Conservation (phyloP, 352 stramenopile genomes). For the Elongisporangium anandrum region DNA sequence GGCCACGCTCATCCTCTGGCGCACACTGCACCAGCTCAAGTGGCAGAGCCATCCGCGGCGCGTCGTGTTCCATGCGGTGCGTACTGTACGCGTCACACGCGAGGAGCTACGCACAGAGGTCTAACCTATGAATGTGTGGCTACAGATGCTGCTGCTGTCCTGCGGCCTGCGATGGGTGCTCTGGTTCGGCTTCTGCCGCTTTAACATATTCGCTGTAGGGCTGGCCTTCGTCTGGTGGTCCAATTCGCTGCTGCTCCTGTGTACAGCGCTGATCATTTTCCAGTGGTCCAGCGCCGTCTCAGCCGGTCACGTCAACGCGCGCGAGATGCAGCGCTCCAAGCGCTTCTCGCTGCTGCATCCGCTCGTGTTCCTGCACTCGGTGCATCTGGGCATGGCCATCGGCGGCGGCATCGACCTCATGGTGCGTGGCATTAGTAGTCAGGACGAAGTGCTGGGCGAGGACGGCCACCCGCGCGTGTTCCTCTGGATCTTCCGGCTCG, state of each 20-base stretch:
- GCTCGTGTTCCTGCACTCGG: slow-evolving; percentile 52
- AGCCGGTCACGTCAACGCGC: slow-evolving; percentile 38
- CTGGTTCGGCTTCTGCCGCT: slow-evolving; percentile 34
- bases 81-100: slow-evolving; percentile 2
- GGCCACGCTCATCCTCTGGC: slow-evolving; percentile 40
- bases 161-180: slow-evolving; percentile 37
- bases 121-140: background rate
- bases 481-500: slow-evolving; percentile 25
- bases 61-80: slow-evolving; percentile 54
- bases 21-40: slow-evolving; percentile 51
- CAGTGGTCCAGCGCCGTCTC: slow-evolving; percentile 61
- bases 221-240: slow-evolving; percentile 46
- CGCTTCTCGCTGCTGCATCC: slow-evolving; percentile 43
- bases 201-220: slow-evolving; percentile 20
- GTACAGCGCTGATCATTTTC: slow-evolving; percentile 61
- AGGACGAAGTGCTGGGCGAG: slow-evolving; percentile 11
- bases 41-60: slow-evolving; percentile 55
- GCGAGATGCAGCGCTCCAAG: slow-evolving; percentile 44
- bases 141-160: slow-evolving; percentile 37
- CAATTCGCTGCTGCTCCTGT: slow-evolving; percentile 66
- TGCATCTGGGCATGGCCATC: slow-evolving; percentile 37
- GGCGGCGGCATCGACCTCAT: slow-evolving; percentile 32
- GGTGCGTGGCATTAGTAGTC: slow-evolving; percentile 11
- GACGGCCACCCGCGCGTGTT: slow-evolving; percentile 13
- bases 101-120: background rate